Evolutionary conservation across 1,284 basidiomycete species (phyloP).

Genomic region (Apiotrichum veenhuisii): DNA sequence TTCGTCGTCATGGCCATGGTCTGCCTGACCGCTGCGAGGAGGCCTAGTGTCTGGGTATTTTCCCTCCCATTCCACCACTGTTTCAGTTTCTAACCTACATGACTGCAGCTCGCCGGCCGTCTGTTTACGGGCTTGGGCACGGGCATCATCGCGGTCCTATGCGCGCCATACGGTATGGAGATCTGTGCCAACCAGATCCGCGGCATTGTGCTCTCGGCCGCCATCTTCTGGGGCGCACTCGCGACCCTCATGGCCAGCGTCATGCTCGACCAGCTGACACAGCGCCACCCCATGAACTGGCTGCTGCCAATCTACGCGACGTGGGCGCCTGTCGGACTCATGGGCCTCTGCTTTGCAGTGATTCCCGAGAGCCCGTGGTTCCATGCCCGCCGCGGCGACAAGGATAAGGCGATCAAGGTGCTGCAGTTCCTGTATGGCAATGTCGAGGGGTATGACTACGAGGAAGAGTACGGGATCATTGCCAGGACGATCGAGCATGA

Average conservation of each 20-base stretch:
- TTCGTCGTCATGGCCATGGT: constrained; percentile 3
- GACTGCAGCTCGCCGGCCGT: neutral
- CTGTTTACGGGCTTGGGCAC: neutral
- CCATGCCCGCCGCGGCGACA: constrained; percentile 20
- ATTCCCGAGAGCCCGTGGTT: constrained; percentile 20
- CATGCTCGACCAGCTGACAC: constrained; percentile 18
- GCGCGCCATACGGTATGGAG: constrained; percentile 14
- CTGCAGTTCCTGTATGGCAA: constrained; percentile 24
- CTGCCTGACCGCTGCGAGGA: neutral
- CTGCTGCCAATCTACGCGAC: constrained; percentile 13
- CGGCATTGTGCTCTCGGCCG: constrained; percentile 3
- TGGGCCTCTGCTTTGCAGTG: constrained; percentile 10
- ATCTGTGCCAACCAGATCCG: constrained; percentile 11
- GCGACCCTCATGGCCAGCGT: constrained; percentile 3
- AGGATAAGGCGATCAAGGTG: constrained; percentile 20
- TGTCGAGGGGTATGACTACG: constrained; percentile 29
- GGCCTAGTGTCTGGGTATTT: constrained; percentile 5
- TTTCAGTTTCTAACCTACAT: neutral
- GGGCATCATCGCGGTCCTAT: neutral
- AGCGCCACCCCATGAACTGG: constrained; percentile 12
- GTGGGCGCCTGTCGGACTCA: constrained; percentile 17
- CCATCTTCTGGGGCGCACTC: neutral
- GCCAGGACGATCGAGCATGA: constrained; percentile 25
- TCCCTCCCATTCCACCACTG: neutral
- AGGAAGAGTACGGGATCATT: constrained; percentile 31